Evolutionary conservation across 257 asterid species (phyloP).

Genomic region (Solanum sejunctum): DNA sequence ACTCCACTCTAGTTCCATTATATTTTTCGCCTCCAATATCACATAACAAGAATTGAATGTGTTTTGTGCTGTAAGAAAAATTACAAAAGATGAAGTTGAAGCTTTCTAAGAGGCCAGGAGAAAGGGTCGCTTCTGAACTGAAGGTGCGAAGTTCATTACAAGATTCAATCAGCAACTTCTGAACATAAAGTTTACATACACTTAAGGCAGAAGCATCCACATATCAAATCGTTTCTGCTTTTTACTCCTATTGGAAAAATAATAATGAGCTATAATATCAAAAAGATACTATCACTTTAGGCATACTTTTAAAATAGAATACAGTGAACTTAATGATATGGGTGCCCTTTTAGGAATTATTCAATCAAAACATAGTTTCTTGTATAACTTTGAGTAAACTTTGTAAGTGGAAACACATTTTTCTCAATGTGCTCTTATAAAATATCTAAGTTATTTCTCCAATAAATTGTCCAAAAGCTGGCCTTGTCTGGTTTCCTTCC

Average conservation of each 20-base stretch:
- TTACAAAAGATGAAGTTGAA: neutral
- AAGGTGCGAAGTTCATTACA: neutral
- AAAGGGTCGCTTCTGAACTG: neutral
- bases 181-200: neutral
- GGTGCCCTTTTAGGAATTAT: neutral
- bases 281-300: neutral
- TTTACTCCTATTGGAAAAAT: neutral
- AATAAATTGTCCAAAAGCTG: neutral
- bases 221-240: neutral
- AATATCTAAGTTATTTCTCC: neutral
- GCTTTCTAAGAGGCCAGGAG: neutral
- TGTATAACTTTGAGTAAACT: neutral
- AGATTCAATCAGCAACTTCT: neutral
- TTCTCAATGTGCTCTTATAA: neutral
- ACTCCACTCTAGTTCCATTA: neutral
- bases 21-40: neutral
- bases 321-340: neutral
- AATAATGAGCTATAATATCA: neutral
- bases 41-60: neutral
- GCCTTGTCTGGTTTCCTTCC: neutral
- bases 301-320: neutral
- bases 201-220: neutral
- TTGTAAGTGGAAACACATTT: neutral
- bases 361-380: neutral
- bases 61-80: neutral